Evolutionary conservation across 2,329 filamentous ascomycete species (phyloP).

Genomic region (Mycosphaerelloides madeirae): DNA sequence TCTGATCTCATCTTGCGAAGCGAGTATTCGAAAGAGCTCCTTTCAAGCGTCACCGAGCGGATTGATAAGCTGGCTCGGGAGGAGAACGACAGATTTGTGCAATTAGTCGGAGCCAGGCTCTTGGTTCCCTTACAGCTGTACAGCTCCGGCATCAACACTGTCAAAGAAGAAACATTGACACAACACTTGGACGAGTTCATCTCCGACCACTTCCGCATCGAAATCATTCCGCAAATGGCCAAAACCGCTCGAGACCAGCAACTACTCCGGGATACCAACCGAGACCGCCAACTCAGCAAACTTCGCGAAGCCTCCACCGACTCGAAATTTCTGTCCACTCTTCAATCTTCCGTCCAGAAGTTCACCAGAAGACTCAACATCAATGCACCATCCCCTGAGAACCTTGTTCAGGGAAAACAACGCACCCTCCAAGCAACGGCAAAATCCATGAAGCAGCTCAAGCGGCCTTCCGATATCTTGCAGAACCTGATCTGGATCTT

Average conservation of each 20-base stretch:
- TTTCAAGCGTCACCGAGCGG: constrained; percentile 3
- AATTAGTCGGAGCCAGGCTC: constrained; percentile 16
- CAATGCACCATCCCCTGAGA: constrained; percentile 9
- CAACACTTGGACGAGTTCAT: constrained; percentile 24
- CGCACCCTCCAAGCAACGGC: constrained; percentile 18
- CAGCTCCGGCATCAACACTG: constrained; percentile 15
- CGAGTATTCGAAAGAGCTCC: constrained; percentile 9
- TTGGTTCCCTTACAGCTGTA: constrained; percentile 24
- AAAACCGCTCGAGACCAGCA: constrained; percentile 12
- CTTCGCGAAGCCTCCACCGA: constrained; percentile 17
- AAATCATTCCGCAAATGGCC: constrained; percentile 16
- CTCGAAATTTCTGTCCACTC: constrained; percentile 17
- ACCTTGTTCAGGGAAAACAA: constrained; percentile 12
- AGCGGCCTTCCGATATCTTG: constrained; percentile 26
- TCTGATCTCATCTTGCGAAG: constrained; percentile 9
- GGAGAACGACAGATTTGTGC: constrained; percentile 7
- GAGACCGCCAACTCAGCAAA: constrained; percentile 24
- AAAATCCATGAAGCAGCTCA: constrained; percentile 22
- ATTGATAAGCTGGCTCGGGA: constrained; percentile 11
- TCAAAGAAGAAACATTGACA: constrained; percentile 22
- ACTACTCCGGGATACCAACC: constrained; percentile 15
- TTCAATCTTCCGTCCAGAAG: constrained; percentile 19
- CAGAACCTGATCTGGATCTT: constrained; percentile 32
- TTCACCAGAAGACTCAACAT: constrained; percentile 27
- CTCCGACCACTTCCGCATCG: constrained; percentile 20